These are phyloP conservation scores for Chaetothyriales sp. DNA, from an alignment of 2,329 filamentous ascomycete species.

Conservation along the genomic window DNA sequence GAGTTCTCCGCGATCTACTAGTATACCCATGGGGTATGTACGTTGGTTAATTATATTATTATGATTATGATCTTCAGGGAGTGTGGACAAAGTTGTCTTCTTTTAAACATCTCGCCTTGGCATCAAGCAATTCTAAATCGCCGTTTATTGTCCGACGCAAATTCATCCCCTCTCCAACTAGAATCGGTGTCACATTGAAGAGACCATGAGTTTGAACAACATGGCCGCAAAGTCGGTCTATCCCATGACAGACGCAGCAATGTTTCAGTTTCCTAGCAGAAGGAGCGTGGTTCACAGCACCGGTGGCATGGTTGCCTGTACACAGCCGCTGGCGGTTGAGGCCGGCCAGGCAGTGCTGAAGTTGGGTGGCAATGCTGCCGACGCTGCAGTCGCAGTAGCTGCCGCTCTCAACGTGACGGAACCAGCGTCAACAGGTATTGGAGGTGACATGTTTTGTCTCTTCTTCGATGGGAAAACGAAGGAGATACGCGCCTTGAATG, in stretches of 20 bases:
- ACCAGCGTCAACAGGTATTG: constrained; percentile 83
- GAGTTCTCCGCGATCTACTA: no score
- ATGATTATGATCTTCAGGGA: no score
- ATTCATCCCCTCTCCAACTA: background rate
- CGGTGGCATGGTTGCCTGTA: constrained; percentile 78
- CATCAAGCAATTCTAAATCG: background rate
- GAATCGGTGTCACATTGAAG: background rate
- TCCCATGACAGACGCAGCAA: constrained; percentile 33
- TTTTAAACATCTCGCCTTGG: background rate
- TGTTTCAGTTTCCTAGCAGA: constrained; percentile 56
- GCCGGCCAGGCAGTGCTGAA: constrained; percentile 76
- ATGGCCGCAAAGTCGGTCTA: constrained; percentile 34
- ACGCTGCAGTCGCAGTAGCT: constrained; percentile 31
- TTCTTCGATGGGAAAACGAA: constrained; percentile 76
- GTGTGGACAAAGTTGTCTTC: no score
- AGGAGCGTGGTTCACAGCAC: constrained; percentile 88
- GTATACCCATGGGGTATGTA: no score
- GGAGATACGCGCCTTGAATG: constrained; percentile 76
- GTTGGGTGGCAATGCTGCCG: constrained; percentile 78
- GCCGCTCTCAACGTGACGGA: constrained; percentile 89
- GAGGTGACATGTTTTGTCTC: constrained; percentile 93
- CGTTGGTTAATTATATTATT: no score
- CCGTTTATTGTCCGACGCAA: background rate
- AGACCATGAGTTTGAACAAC: constrained; percentile 1
- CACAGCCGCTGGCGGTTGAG: constrained; percentile 77